Percentiles rank a stretch among this genome's conserved stretches.
These are phyloP conservation scores for Pulveroboletus sp. DNA, from an alignment of 768 basidiomycete genomes.

Conservation along the genomic window DNA sequence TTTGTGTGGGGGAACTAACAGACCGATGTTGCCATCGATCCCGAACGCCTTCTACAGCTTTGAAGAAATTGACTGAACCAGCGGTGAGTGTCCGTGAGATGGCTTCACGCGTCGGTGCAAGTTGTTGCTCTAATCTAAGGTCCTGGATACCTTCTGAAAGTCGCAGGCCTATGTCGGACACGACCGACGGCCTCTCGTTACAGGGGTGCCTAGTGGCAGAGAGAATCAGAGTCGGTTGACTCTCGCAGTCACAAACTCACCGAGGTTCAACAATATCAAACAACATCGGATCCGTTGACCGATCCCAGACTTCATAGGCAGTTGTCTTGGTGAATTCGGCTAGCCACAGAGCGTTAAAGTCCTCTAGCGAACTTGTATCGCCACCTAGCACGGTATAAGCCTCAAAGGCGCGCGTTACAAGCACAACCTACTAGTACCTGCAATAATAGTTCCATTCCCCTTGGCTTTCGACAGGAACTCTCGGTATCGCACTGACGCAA, in stretches of 20 bases:
- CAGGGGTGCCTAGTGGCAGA: slow-evolving; percentile 73
- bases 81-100: slow-evolving; percentile 69
- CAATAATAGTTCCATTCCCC: slow-evolving; percentile 57
- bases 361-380: slow-evolving; percentile 56
- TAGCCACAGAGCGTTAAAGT: slow-evolving; percentile 88
- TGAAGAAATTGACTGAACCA: slow-evolving; percentile 79
- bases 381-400: slow-evolving; percentile 39
- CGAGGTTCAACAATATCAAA: slow-evolving; percentile 96
- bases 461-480: slow-evolving; percentile 76
- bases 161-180: slow-evolving; percentile 87
- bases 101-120: slow-evolving; percentile 90
- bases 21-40: slow-evolving; percentile 60
- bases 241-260: slow-evolving; percentile 36
- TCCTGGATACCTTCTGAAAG: slow-evolving; percentile 94
- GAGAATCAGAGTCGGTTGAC: neutral
- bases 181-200: slow-evolving; percentile 82
- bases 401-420: neutral
- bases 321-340: slow-evolving; percentile 82
- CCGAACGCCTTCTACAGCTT: slow-evolving; percentile 84
- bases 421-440: slow-evolving; percentile 44
- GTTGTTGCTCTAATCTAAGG: slow-evolving; percentile 85
- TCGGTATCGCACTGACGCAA: slow-evolving; percentile 85
- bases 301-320: slow-evolving; percentile 88
- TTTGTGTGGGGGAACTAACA: slow-evolving; percentile 22
- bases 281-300: slow-evolving; percentile 82